A percentile compares a stretch with the other conserved stretches of the same genome.
Conservation (phyloP, 139 green algal genomes). For the Spirogloea muscicola region DNA sequence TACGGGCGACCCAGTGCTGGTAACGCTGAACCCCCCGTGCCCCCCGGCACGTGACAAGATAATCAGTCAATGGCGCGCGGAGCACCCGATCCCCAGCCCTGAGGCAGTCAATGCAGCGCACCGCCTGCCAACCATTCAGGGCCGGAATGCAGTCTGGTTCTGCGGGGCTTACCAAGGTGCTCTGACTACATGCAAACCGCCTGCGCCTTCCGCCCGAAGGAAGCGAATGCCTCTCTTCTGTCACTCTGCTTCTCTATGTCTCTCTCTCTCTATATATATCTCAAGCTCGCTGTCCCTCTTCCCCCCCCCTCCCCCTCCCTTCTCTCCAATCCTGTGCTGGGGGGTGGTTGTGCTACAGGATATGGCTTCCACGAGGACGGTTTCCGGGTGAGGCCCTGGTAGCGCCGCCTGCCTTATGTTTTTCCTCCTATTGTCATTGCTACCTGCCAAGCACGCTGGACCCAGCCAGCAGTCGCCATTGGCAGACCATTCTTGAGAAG, state of each 20-base stretch:
- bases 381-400: constrained; percentile 53
- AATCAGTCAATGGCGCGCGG: background rate
- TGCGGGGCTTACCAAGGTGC: constrained; percentile 27
- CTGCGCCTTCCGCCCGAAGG: too few species aligned
- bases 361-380: constrained; percentile 98
- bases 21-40: constrained; percentile 87
- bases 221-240: constrained; percentile 1
- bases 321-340: background rate
- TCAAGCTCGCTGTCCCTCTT: background rate
- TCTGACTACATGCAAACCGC: too few species aligned
- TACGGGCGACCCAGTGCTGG: constrained; percentile 71
- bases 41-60: background rate
- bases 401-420: background rate
- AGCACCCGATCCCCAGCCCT: constrained; percentile 18
- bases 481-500: background rate
- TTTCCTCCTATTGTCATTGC: background rate
- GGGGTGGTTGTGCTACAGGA: constrained; percentile 26
- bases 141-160: constrained; percentile 4
- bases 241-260: constrained; percentile 20
- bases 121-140: constrained; percentile 5
- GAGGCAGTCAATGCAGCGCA: constrained; percentile 39
- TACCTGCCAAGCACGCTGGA: background rate
- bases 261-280: constrained; percentile 9
- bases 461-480: background rate
- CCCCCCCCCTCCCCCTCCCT: too few species aligned